Percentiles rank a stretch among this genome's conserved stretches.
Conservation (phyloP, 2,329 filamentous ascomycete species). For the Pestalotiopsis sp. region DNA sequence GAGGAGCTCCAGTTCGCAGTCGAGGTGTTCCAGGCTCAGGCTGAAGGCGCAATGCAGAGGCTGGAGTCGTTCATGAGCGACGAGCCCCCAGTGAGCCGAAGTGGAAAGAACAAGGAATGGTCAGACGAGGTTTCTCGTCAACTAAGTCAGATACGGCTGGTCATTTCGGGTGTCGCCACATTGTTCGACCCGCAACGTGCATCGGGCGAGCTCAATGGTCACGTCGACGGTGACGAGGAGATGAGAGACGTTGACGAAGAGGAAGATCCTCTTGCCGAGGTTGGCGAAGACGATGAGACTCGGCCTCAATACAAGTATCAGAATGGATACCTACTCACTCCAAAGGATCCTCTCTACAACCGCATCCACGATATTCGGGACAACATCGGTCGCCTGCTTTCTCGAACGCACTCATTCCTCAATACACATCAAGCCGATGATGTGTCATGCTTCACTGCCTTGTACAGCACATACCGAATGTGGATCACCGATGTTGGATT, state of each 20-base stretch:
- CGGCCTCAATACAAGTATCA: slow-evolving; percentile 87
- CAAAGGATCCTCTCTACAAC: slow-evolving; percentile 64
- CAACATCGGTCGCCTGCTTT: slow-evolving; percentile 77
- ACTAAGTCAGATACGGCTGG: slow-evolving; percentile 82
- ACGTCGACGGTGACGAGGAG: slow-evolving; percentile 47
- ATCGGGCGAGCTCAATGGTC: slow-evolving; percentile 50
- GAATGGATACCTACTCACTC: slow-evolving; percentile 79
- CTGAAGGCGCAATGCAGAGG: slow-evolving; percentile 73
- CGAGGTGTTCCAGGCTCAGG: slow-evolving; percentile 84
- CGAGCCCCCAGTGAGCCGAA: slow-evolving; percentile 80
- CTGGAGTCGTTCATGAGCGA: slow-evolving; percentile 80
- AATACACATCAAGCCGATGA: slow-evolving; percentile 88
- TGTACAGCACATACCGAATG: slow-evolving; percentile 90
- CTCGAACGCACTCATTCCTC: slow-evolving; percentile 83
- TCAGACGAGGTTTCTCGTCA: slow-evolving; percentile 94
- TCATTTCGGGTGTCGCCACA: slow-evolving; percentile 86
- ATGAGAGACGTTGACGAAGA: slow-evolving; percentile 59
- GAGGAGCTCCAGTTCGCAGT: slow-evolving; percentile 88
- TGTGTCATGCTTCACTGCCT: slow-evolving; percentile 88
- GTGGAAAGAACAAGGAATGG: slow-evolving; percentile 98
- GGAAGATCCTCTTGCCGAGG: slow-evolving; percentile 60
- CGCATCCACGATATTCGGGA: slow-evolving; percentile 82
- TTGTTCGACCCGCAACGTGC: slow-evolving; percentile 82
- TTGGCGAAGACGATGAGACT: slow-evolving; percentile 78
- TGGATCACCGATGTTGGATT: slow-evolving; percentile 99